Conservation (phyloP, 1,284 basidiomycete genomes). For the Lentinus polychrous region DNA sequence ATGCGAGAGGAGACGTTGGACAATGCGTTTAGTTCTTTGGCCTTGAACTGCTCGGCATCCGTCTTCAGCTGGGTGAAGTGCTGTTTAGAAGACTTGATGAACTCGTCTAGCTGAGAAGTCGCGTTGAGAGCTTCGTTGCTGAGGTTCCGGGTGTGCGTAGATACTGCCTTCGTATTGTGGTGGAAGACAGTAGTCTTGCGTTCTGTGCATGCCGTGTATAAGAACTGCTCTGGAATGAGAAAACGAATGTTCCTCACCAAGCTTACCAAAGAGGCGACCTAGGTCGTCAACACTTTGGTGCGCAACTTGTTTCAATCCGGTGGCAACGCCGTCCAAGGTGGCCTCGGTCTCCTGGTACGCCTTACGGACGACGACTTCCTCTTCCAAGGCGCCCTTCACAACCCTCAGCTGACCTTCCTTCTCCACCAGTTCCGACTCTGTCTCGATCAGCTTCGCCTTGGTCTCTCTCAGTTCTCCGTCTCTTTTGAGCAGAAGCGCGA, state of each 20-base stretch:
- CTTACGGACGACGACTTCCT: slow-evolving; percentile 71
- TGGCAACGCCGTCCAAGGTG: slow-evolving; percentile 65
- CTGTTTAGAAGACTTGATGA: slow-evolving; percentile 51
- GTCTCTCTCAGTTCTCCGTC: slow-evolving; percentile 71
- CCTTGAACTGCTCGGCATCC: slow-evolving; percentile 52
- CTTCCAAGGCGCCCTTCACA: slow-evolving; percentile 56
- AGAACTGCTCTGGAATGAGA: not conserved
- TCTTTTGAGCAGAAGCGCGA: slow-evolving; percentile 65
- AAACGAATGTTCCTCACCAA: slow-evolving; percentile 47
- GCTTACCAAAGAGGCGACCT: slow-evolving; percentile 72
- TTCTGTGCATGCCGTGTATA: slow-evolving; percentile 36
- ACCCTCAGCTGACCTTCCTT: slow-evolving; percentile 40
- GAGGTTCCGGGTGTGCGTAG: slow-evolving; percentile 55
- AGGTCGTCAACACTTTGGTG: slow-evolving; percentile 70
- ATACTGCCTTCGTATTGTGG: slow-evolving; percentile 61
- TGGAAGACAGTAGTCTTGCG: slow-evolving; percentile 67
- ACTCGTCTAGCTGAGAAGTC: slow-evolving; percentile 53
- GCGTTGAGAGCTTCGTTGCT: slow-evolving; percentile 45
- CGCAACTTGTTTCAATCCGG: slow-evolving; percentile 58
- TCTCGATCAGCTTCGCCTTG: slow-evolving; percentile 49
- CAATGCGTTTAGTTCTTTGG: slow-evolving; percentile 50
- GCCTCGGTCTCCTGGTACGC: slow-evolving; percentile 76
- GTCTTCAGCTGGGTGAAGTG: slow-evolving; percentile 44
- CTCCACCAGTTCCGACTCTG: slow-evolving; percentile 46
- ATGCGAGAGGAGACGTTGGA: slow-evolving; percentile 48